Percentiles rank a stretch among this genome's conserved stretches.
phyloP scores from a whole-genome alignment of 192 early-diverging fungal genomes.

The Coemansia pectinata region DNA sequence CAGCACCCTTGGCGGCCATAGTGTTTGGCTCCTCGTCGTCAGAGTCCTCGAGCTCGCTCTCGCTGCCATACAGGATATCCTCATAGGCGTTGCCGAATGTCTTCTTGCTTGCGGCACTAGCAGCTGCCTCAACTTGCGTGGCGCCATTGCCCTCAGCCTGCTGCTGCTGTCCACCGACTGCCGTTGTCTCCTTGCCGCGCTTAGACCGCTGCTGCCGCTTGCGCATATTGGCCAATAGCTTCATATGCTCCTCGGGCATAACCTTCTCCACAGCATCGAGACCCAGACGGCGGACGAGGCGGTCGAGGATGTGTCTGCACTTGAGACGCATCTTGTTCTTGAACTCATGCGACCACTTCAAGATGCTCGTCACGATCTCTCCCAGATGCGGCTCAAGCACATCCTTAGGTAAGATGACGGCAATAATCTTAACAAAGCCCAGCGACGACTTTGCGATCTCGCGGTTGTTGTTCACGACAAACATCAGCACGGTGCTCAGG shows the following conservation, averaged over 20 bases:
- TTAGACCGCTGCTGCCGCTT: slow-evolving; percentile 86
- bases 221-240: slow-evolving; percentile 89
- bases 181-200: slow-evolving; percentile 55
- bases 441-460: slow-evolving; percentile 91
- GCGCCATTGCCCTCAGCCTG: slow-evolving; percentile 51
- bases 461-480: slow-evolving; percentile 77
- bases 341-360: slow-evolving; percentile 84
- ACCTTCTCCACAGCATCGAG: slow-evolving; percentile 73
- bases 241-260: slow-evolving; percentile 85
- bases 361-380: slow-evolving; percentile 70
- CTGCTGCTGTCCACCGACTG: slow-evolving; percentile 30
- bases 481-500: slow-evolving; percentile 75
- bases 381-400: slow-evolving; percentile 70
- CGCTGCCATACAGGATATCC: slow-evolving; percentile 88
- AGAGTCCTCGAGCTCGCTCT: slow-evolving; percentile 84
- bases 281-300: slow-evolving; percentile 81
- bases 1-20: slow-evolving; percentile 31
- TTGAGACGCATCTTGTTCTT: slow-evolving; percentile 88
- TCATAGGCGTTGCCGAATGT: slow-evolving; percentile 77
- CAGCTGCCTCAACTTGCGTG: slow-evolving; percentile 50
- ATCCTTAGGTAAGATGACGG: slow-evolving; percentile 73
- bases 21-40: slow-evolving; percentile 60
- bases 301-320: slow-evolving; percentile 90
- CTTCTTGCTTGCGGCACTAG: slow-evolving; percentile 53
- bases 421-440: slow-evolving; percentile 91